Base-by-base conservation (phyloP, 2,329 filamentous ascomycete species). In the Karstenula rhodostoma region DNA sequence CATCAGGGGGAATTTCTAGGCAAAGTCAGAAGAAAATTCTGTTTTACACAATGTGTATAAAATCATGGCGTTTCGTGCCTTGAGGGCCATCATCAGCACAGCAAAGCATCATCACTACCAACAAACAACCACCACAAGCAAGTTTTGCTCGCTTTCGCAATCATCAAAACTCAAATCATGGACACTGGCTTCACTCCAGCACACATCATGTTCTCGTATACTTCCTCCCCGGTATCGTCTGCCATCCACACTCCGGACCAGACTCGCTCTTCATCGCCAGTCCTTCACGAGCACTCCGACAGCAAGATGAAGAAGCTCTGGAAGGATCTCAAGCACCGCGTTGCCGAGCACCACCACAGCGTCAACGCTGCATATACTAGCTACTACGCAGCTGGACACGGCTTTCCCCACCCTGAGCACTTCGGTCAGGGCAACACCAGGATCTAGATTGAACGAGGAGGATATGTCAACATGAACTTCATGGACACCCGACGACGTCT, bases 341-440 rank as follows among this genome's bases (percentile, higher is more conserved):
- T 70, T 9, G 60, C 44, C 15, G 72, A 74, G 67, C 72, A 74
- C 49, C 72, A 74, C 59, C 63, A 65, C 43, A 70, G 68, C 47
- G 71, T 74, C 1, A 74, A 74, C 35, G 67, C 69, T 0, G 72
- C 72, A 1, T 73, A 71, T 22, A 52, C 65, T 47, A 67, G 67
- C 12, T 69, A 66, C 50, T 73, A 73, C 29, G 72, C 70, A 17
- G 40, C 56, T 42, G 22, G 68, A 62, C 12, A 33, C 49, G 42
- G 49, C 6, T 25, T 46, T 29, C 57, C 32, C n/a, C 22, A 48
- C 17, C 42, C 50, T 25, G 22, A 22, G 23, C 19, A n/a, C 17
- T 42, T 27, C 19, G 35, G 44, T 19, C 52, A 46, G 27, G 42
- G 42, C 15, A 46, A 55, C 42, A 42, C 37, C 35, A 57, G 47